Evolutionary conservation across 2,329 filamentous ascomycete genomes (phyloP), one percentile per base, ranked within the genome.

Genomic region (Talaromyces piceae): DNA sequence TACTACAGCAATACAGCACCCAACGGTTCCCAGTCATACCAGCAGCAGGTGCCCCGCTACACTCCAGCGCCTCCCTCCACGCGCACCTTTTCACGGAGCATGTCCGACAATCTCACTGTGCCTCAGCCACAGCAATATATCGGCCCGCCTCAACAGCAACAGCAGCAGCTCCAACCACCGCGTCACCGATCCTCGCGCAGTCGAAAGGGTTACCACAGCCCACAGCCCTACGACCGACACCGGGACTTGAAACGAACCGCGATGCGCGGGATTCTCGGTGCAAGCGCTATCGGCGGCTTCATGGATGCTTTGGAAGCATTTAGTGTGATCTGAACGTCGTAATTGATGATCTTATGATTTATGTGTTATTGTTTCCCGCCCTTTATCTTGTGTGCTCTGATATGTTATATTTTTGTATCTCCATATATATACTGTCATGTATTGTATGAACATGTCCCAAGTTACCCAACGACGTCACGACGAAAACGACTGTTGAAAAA

Each of bases 271-370:
- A 47, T 71, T 23, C 58, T 63, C 5, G 68, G 67, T 3, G 63
- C 65, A 20, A 65, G 65, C 13, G 67, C 68, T 12, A 65, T 69
- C 50, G 66, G 66, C 5, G 67, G 67, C 9, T 68, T 70, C 49
- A 58, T 71, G 56, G 65, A 69, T 58, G 68, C 67, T n/a, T 51
- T 71, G 41, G 68, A 70, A 48, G 63, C 62, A 2, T 62, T 71
- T 45, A 49, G 47, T 53, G 41, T 53, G 41, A 49, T 53, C 20
- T 53, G 26, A 53, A 5, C 22, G 4, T 7, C 20, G 33, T 20
- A 28, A 13, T n/a, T 23, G 13, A 30, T 23, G n/a, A 12, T 41
- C 6, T 22, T 25, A n/a, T 43, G n/a, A 43, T n/a, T 2, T 25
- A 3, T 25, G n/a, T 2, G 3, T 43, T n/a, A 1, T n/a, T 25